Percentiles rank a stretch among this genome's conserved stretches.
phyloP scores from a whole-genome alignment of 352 stramenopile species.

The Phytopythium vexans region DNA sequence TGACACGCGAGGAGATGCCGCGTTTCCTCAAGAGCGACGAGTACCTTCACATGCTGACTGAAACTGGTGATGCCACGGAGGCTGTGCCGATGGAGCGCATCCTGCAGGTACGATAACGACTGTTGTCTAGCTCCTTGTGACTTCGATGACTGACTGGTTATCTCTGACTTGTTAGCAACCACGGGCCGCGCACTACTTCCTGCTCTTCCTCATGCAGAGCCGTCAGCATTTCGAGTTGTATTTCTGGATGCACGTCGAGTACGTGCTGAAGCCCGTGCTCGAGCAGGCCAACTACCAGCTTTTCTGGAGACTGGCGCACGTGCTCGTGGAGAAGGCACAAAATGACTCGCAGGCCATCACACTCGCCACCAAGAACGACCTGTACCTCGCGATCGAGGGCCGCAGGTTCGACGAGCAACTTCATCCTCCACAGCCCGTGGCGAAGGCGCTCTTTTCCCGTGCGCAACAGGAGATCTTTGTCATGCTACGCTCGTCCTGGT shows the following conservation, averaged over 20 bases:
- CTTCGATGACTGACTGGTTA: neutral
- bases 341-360: conserved; percentile 80
- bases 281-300: conserved; percentile 38
- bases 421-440: conserved; percentile 22
- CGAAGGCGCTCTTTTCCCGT: conserved; percentile 47
- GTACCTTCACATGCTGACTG: conserved; percentile 83
- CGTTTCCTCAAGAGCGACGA: conserved; percentile 82
- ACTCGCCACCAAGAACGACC: conserved; percentile 65
- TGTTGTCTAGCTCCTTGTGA: neutral
- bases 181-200: conserved; percentile 79
- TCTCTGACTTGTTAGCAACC: conserved; percentile 36
- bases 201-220: conserved; percentile 86
- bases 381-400: conserved; percentile 45
- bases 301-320: conserved; percentile 67
- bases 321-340: conserved; percentile 70
- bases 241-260: conserved; percentile 88
- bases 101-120: conserved; percentile 31
- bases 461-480: conserved; percentile 82
- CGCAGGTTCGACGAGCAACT: conserved; percentile 28
- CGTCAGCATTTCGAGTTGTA: conserved; percentile 87
- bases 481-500: conserved; percentile 79
- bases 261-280: conserved; percentile 73
- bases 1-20: conserved; percentile 79
- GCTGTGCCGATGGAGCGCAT: conserved; percentile 80
- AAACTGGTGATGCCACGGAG: conserved; percentile 70